Evolutionary conservation across 2,329 filamentous ascomycete genomes (phyloP).

Genomic region (Penicillium sp.): DNA sequence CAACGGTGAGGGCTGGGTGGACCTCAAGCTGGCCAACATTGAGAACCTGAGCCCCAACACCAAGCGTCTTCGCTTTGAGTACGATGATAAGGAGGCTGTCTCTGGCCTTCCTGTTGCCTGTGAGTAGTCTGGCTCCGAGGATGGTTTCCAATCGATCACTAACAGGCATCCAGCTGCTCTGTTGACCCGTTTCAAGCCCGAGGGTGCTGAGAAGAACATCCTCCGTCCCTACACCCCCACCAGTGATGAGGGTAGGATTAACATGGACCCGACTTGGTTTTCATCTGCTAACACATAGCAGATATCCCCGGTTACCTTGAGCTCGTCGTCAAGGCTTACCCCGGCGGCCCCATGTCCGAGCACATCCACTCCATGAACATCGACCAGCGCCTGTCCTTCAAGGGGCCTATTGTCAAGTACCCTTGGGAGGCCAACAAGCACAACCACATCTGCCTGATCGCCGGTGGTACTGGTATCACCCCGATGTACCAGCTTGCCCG

Average conservation of each 20-base stretch:
- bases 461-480: constrained; percentile 95
- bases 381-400: constrained; percentile 82
- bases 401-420: constrained; percentile 95
- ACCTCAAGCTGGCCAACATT: constrained; percentile 73
- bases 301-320: constrained; percentile 78
- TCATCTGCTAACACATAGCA: constrained; percentile 32
- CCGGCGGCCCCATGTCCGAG: constrained; percentile 83
- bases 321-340: constrained; percentile 88
- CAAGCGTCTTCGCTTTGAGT: constrained; percentile 84
- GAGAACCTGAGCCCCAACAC: constrained; percentile 90
- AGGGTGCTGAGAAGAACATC: constrained; percentile 78
- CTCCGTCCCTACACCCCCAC: constrained; percentile 91
- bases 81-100: constrained; percentile 79
- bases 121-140: constrained; percentile 31
- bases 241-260: constrained; percentile 70
- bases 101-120: constrained; percentile 80
- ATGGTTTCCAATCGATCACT: neutral
- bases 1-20: constrained; percentile 83
- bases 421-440: constrained; percentile 89
- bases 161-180: constrained; percentile 59
- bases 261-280: neutral
- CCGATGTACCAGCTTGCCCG: constrained; percentile 96
- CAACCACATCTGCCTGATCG: constrained; percentile 67
- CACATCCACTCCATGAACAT: constrained; percentile 81
- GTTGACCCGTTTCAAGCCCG: constrained; percentile 85